Base-by-base conservation (phyloP, 192 early-diverging fungal species). In the Coemansia sp. region DNA sequence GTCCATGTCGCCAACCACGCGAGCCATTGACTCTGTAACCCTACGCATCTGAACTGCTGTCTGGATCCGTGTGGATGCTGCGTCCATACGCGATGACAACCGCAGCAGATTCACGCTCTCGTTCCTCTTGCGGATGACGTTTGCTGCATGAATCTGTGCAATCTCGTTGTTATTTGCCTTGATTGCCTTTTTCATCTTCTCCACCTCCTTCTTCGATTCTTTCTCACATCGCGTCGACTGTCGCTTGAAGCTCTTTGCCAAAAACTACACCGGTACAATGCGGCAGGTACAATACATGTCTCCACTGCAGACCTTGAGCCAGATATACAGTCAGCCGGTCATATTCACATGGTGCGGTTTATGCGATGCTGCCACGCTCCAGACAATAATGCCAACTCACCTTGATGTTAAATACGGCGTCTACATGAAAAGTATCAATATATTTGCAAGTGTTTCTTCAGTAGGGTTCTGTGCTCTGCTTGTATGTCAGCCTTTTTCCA, bases 81-180 rank as follows among this genome's bases (percentile, higher is more conserved):
- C 97, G 68, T 98, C 95, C 56, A 99, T 91, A 51, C 95, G 88
- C 57, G 93, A 94, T 23, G 91, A 83, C 58, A 99, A 85, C 57
- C 91, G 84, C 30, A 95, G 78, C 46, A 98, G 74, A 75, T 99
- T 96, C 32, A 97, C 83, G 3, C 88, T 64, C 74, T 98, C 95
- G 71, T 93, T 98, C 85, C 95, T 95, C 78, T 99, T 99, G 67
- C 97, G 87, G 65, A 99, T 99, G 19, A 93, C 95, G 69, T 98
- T 96, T 27, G 93, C 87, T 10, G 94, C 95, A 74, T 95, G 92
- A 67, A 99, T 90, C 66, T 91, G 89, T 10, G 97, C 95, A 6
- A 93, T 91, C 72, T 97, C 97, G 76, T 86, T 88, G 70, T 98
- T 94, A 32, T 91, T 90, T 76, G 91, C 87, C 82, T 95, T 91